Evolutionary conservation across 2,329 filamentous ascomycete genomes (phyloP), one percentile per base, ranked within the genome.

Genomic region (Colletotrichum graminicola): DNA sequence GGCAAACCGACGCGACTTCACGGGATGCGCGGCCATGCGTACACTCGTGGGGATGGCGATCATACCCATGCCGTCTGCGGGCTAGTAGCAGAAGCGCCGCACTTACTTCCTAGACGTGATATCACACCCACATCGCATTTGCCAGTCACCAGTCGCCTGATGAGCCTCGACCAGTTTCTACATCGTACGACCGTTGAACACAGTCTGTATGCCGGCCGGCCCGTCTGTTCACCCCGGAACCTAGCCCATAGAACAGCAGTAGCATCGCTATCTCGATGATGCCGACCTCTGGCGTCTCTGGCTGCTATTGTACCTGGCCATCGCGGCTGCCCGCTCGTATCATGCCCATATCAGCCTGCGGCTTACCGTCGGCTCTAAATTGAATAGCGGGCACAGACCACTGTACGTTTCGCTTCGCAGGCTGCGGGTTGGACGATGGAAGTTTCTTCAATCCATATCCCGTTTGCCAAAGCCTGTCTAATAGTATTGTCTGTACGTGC

Each of bases 341-440:
- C 41, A 51, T 61, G 36, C 60, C 60, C 39, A 41, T 41, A 16
- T 41, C 34, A 51, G 29, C 66, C 49, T 72, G 69, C 69, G 69
- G 66, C 60, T 68, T 47, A 51, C 66, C 60, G 69, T 62, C n/a
- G 60, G 32, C 69, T 3, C 21, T 45, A n/a, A 6, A 1, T 26
- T 14, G 26, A 5, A 10, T 12, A 29, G 23, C 39, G 39, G 49
- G 41, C 51, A 67, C 63, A 54, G 54, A 60, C 69, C 49, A 59
- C 34, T 23, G 6, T 21, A 18, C 8, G 23, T 34, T 39, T 7
- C 41, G 32, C n/a, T 67, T 45, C 43, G 56, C 56, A 41, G 59
- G 45, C 41, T 21, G 56, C 55, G 67, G 62, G 8, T 51, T 45
- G 43, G 56, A 18, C 32, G 36, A 56, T 67, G 56, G 66, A n/a